Base-by-base conservation (phyloP, 2,329 filamentous ascomycete genomes). In the Botryosphaeria dothidea region DNA sequence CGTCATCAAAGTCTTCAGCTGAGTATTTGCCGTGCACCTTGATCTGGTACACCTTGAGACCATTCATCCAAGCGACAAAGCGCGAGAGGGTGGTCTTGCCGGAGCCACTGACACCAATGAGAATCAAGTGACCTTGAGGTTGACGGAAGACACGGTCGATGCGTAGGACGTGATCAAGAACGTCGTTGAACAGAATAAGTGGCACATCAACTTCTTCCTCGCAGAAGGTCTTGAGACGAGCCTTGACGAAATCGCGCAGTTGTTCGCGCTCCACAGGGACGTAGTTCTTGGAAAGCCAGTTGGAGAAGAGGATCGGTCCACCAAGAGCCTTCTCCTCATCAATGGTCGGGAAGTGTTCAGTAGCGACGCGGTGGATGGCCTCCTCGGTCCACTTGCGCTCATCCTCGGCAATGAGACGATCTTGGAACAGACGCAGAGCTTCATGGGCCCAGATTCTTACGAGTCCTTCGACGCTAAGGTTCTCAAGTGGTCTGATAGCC, bases 61-160 rank as follows among this genome's bases (percentile, higher is more conserved):
- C 96, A 73, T 99, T 99, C 95, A 99, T 99, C 95, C 95, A 99
- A 52, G 95, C 95, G 67, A 99, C 95, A 69, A 99, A 99, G 65
- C 96, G 90, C 34, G 96, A 98, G 13, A 99, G 81, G 0, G 95
- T 99, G 3, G 95, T 99, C 83, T 99, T 99, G 79, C 95, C 95
- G 83, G 92, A 96, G 70, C 95, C 96, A 76, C 95, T 99, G 63
- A 99, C 95, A 82, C 95, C 95, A 71, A 99, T 99, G 65, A 99
- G 85, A 70, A 99, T 99, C 67, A 99, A 84, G 85, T 99, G 95
- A 64, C 95, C 95, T 77, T 99, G 95, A 1, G 96, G 95, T 75
- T 99, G 95, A 72, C 96, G 88, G 85, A 99, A 99, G 51, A 99
- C 95, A 79, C 95, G 91, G 79, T 99, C 95, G 73, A 99, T 99